Evolutionary conservation across 371 early-diverging fungal genomes (phyloP).

Genomic region (Apophysomyces trapeziformis): DNA sequence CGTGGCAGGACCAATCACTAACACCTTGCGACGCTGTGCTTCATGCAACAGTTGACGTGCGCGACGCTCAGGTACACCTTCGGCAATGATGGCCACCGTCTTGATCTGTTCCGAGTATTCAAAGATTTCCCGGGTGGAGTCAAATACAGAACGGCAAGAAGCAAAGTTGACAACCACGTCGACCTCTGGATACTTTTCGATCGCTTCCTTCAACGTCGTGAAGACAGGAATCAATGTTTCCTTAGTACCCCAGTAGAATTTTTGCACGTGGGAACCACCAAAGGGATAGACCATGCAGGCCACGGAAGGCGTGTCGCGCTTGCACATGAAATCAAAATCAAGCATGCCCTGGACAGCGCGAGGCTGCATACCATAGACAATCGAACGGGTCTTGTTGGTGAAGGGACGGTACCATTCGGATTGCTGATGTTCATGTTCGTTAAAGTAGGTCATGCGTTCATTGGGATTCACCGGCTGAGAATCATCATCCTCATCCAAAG

Average conservation of each 20-base stretch:
- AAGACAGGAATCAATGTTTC: slow-evolving; percentile 93
- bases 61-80: slow-evolving; percentile 96
- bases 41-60: slow-evolving; percentile 85
- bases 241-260: slow-evolving; percentile 98
- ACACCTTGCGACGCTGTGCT: slow-evolving; percentile 77
- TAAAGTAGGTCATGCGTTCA: slow-evolving; percentile 58
- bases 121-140: slow-evolving; percentile 86
- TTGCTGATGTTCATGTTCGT: slow-evolving; percentile 24
- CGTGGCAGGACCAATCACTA: slow-evolving; percentile 95
- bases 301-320: slow-evolving; percentile 86
- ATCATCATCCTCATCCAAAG: slow-evolving; percentile 30
- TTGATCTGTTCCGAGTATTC: slow-evolving; percentile 73
- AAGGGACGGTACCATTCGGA: slow-evolving; percentile 76
- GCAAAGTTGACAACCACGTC: slow-evolving; percentile 96
- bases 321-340: slow-evolving; percentile 97
- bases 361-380: slow-evolving; percentile 97
- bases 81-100: slow-evolving; percentile 94
- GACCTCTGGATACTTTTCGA: slow-evolving; percentile 84
- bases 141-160: slow-evolving; percentile 90
- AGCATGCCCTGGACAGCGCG: slow-evolving; percentile 98
- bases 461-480: slow-evolving; percentile 46
- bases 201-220: slow-evolving; percentile 82
- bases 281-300: slow-evolving; percentile 98
- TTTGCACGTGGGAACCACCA: slow-evolving; percentile 94
- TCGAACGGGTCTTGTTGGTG: slow-evolving; percentile 84